Base-by-base conservation (phyloP, 2,329 filamentous ascomycete species). In the Botrytis elliptica region DNA sequence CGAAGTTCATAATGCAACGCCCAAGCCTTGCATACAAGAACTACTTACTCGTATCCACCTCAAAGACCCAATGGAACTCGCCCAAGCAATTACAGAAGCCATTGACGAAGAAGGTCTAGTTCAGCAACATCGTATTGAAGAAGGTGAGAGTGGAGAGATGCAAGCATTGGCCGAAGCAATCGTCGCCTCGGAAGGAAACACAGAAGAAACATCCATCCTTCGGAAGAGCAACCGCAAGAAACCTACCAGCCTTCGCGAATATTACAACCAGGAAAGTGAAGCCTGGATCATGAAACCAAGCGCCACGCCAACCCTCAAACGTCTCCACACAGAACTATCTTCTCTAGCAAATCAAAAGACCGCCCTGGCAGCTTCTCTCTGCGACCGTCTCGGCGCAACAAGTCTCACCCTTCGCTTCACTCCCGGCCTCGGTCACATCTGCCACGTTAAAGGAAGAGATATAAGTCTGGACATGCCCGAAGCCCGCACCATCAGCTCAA, bases 101-200 rank as follows among this genome's bases (percentile, higher is more conserved):
- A 97, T 99, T 74, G 96, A 99, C 79, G 96, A 98, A 83, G 95
- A 98, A 76, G 93, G 94, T 0, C 85, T 98, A n/a, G 86, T 90
- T 25, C 90, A 93, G 77, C 91, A 93, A 78, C 95, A 98, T 78
- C 88, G 91, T 52, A 87, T 91, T 1, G 90, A 96, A 77, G 91
- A 95, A 75, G 89, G 88, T 70, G 90, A 93, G 76, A 90, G 90
- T 0, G 89, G 87, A 33, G 88, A 91, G 75, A 90, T 96, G 78
- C 88, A 93, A 38, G 88, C 89, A 1, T 85, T 97, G 66, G 93
- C 93, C 9, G 89, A 94, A 80, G 88, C 92, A 73, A 88, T 95
- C 18, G 86, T 93, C 33, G 85, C 86, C 40, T 86, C 88, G 46
- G 92, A 94, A 81, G 92, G 90, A 5, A 84, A 86, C 42, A 86